phyloP scores from a whole-genome alignment of 305 asterid species.

The Fraxinus floribunda region DNA sequence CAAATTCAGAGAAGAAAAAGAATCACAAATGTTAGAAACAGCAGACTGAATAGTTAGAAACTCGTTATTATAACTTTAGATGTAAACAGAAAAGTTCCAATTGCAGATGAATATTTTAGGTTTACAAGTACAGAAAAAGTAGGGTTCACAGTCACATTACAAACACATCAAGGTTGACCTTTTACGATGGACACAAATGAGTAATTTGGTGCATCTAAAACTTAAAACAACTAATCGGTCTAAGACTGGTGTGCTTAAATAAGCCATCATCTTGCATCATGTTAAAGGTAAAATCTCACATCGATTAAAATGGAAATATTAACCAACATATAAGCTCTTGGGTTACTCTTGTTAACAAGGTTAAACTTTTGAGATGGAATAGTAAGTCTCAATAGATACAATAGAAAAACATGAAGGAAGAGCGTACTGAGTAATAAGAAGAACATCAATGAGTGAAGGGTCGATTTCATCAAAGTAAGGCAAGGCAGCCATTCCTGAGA shows the following conservation, averaged over 20 bases:
- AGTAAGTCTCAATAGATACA: neutral
- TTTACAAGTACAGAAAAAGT: neutral
- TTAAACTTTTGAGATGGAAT: neutral
- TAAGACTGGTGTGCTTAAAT: neutral
- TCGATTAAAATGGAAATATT: neutral
- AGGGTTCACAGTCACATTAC: neutral
- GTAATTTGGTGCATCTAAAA: neutral
- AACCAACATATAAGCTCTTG: neutral
- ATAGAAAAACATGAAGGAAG: neutral
- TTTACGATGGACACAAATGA: neutral
- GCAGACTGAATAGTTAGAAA: constrained; percentile 1
- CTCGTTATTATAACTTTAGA: neutral
- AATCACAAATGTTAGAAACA: constrained; percentile 18
- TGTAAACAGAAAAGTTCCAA: neutral
- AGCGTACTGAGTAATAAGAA: constrained; percentile 87
- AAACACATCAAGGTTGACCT: neutral
- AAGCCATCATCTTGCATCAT: neutral
- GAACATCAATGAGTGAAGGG: constrained; percentile 78
- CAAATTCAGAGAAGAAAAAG: constrained; percentile 7
- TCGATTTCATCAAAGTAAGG: constrained; percentile 96
- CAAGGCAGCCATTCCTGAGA: constrained; percentile 94
- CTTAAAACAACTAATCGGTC: neutral
- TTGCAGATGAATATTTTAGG: neutral
- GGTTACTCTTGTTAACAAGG: neutral
- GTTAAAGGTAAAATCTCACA: neutral